Percentiles rank a stretch among this genome's conserved stretches.
Evolutionary conservation across 306 rosid species (phyloP).

Genomic region (Delonix regia): DNA sequence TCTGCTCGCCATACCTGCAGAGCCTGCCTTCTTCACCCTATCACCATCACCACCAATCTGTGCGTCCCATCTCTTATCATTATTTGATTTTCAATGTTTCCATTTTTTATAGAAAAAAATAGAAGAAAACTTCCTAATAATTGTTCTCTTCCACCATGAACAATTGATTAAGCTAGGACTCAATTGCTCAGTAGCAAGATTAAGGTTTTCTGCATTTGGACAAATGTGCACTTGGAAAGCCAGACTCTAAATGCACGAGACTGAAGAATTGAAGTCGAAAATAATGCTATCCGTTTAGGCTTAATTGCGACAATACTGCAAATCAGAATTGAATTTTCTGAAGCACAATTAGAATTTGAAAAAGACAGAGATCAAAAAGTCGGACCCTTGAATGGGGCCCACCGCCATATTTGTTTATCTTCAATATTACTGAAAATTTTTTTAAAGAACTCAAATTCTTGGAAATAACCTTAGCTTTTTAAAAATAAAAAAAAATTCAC

Average conservation of each 20-base stretch:
- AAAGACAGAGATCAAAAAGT: background rate
- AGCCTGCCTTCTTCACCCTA: conserved; percentile 36
- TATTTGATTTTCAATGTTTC: background rate
- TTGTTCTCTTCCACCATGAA: background rate
- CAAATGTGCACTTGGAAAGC: no score
- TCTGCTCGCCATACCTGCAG: conserved; percentile 85
- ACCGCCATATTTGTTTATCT: background rate
- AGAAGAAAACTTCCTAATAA: background rate
- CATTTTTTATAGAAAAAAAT: no score
- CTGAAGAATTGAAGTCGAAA: no score
- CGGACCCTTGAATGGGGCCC: background rate
- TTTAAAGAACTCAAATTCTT: no score
- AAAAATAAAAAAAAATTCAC: no score
- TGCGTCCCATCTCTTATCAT: conserved; percentile 39
- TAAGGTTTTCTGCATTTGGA: no score
- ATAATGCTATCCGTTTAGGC: no score
- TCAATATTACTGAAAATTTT: background rate
- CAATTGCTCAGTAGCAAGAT: conserved; percentile 7
- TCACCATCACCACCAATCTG: conserved; percentile 28
- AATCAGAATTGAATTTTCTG: background rate
- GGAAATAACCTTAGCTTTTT: no score
- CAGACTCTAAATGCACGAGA: no score
- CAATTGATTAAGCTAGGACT: background rate
- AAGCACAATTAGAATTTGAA: background rate
- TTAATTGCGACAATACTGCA: conserved; percentile 35